A percentile compares a stretch with the other conserved stretches of the same genome.
Conservation (phyloP, 1,284 basidiomycete genomes). For the Retiboletus flavoniger region DNA sequence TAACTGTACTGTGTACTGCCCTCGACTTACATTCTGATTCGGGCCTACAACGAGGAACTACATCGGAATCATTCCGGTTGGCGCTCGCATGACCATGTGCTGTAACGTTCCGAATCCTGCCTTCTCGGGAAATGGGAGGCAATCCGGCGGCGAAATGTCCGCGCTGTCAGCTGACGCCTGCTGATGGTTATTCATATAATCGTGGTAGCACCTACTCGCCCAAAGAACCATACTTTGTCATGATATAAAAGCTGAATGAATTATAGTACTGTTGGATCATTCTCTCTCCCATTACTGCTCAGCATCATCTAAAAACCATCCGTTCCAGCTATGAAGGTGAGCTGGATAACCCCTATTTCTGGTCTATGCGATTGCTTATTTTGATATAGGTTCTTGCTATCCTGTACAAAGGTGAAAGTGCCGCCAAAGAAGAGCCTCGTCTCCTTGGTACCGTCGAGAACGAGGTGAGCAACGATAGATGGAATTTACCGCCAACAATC, state of each 20-base stretch:
- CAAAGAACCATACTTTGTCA: neutral
- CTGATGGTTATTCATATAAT: conserved; percentile 1
- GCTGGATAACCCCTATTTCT: neutral
- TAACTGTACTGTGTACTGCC: neutral
- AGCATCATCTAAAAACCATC: neutral
- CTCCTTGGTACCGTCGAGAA: conserved; percentile 92
- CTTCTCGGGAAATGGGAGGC: neutral
- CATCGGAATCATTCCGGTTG: conserved; percentile 9
- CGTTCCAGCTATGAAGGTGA: conserved; percentile 29
- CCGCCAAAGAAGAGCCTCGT: conserved; percentile 78
- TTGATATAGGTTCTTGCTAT: conserved; percentile 70
- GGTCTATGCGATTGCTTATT: neutral
- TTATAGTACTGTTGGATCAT: neutral
- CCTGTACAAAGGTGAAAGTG: conserved; percentile 72
- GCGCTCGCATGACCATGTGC: conserved; percentile 10
- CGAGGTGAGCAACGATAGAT: conserved; percentile 45
- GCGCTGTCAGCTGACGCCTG: conserved; percentile 11
- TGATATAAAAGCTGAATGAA: conserved; percentile 24
- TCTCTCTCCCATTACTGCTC: neutral
- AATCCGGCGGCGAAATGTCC: neutral
- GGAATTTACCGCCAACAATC: neutral
- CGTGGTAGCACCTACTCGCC: conserved; percentile 1
- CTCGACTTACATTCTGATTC: neutral
- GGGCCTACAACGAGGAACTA: neutral
- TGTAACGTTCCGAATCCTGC: neutral